These are phyloP conservation scores for Umbelopsis ramanniana DNA, from an alignment of 192 early-diverging fungal species.

Conservation along the genomic window DNA sequence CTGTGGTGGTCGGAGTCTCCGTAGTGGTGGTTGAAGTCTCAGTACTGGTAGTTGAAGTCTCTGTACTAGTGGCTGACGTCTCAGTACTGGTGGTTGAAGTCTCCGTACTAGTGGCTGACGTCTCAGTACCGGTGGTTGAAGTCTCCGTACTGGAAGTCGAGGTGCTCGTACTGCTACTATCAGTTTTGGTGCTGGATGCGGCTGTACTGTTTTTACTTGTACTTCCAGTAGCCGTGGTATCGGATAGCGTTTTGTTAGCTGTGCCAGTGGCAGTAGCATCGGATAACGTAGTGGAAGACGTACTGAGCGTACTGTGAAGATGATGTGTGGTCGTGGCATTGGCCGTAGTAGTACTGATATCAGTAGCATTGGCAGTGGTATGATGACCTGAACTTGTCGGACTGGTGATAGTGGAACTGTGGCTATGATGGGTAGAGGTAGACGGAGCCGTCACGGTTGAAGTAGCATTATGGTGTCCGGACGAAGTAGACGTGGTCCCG, in stretches of 20 bases:
- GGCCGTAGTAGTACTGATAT: not conserved
- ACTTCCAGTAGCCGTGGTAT: not conserved
- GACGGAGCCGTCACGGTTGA: not conserved
- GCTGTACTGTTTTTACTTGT: not conserved
- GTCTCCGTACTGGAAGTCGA: not conserved
- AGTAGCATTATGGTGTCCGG: not conserved
- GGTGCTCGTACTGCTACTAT: not conserved
- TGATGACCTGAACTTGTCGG: slow-evolving; percentile 2
- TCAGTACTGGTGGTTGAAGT: not conserved
- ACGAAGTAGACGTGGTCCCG: not conserved
- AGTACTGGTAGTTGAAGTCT: not conserved
- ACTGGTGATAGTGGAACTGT: not conserved
- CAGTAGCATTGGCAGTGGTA: not conserved
- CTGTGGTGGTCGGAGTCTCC: not conserved
- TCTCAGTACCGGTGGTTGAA: not conserved
- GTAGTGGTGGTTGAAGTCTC: not conserved
- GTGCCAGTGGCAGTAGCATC: not conserved
- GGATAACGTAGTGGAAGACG: not conserved
- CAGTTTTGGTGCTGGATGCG: not conserved
- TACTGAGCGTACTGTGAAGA: no score
- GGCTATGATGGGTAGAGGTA: not conserved
- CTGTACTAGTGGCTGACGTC: not conserved
- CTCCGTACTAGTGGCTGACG: not conserved
- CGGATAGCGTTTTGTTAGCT: not conserved
- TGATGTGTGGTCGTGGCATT: not conserved